These are phyloP conservation scores for Ambrosiella cleistominuta DNA, from an alignment of 2,329 filamentous ascomycete species.

Conservation along the genomic window DNA sequence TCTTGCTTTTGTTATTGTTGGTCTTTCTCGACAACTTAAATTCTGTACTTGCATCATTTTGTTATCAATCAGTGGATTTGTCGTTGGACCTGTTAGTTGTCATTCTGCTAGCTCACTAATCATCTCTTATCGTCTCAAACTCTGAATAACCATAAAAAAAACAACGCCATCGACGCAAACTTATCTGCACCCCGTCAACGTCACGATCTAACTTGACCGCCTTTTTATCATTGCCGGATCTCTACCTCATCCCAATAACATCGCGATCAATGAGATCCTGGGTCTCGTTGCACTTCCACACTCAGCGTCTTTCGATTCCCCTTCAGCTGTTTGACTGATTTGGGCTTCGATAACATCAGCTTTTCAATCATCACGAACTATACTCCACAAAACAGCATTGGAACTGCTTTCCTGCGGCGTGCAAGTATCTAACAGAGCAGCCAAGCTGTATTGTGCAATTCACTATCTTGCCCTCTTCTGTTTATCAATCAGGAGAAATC, in stretches of 20 bases:
- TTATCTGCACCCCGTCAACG: no score
- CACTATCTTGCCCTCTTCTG: background rate
- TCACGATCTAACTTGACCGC: background rate
- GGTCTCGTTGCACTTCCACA: conserved; percentile 8
- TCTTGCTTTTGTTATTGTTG: background rate
- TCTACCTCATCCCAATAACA: background rate
- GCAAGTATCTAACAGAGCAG: background rate
- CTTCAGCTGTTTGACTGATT: conserved; percentile 13
- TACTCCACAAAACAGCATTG: background rate
- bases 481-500: conserved; percentile 11
- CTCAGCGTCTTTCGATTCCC: conserved; percentile 9
- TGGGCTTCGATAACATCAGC: background rate
- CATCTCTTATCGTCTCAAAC: background rate
- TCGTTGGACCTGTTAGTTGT: background rate
- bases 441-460: background rate
- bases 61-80: conserved; percentile 8
- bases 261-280: conserved; percentile 12
- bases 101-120: background rate
- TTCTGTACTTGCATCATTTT: background rate
- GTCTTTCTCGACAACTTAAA: background rate
- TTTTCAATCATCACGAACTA: background rate
- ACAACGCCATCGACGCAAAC: background rate
- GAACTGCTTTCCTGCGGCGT: background rate
- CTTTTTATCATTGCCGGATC: background rate
- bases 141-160: background rate